Evolutionary conservation across 495 filamentous ascomycete genomes (phyloP).

Genomic region (Aeminium ludgeri): DNA sequence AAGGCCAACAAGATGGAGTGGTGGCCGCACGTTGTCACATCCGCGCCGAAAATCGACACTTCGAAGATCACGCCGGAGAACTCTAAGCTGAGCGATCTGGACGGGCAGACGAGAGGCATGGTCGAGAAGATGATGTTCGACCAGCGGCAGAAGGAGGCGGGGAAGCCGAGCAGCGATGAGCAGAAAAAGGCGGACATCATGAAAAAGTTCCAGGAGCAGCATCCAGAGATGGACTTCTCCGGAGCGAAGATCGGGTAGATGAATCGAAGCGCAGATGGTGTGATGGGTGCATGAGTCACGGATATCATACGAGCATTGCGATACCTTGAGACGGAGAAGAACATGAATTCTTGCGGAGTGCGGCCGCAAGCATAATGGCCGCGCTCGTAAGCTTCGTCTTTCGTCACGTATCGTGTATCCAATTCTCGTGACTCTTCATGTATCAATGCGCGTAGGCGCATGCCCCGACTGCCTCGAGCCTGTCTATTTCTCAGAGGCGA

Average conservation of each 20-base stretch:
- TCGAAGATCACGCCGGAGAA: constrained; percentile 89
- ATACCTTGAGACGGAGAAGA: too few relatives aligned
- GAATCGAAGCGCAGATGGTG: constrained; percentile 7
- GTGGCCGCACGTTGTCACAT: constrained; percentile 83
- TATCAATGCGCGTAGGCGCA: too few relatives aligned
- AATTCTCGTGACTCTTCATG: too few relatives aligned
- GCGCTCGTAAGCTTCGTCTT: too few relatives aligned
- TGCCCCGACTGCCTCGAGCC: too few relatives aligned
- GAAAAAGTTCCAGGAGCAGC: constrained; percentile 73
- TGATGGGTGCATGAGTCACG: background rate
- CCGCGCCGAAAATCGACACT: constrained; percentile 79
- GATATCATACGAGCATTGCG: background rate
- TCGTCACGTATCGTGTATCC: too few relatives aligned
- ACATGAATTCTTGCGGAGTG: too few relatives aligned
- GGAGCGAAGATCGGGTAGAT: constrained; percentile 53
- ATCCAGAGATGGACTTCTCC: constrained; percentile 76
- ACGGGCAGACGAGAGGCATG: constrained; percentile 93
- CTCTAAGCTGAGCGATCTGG: constrained; percentile 73
- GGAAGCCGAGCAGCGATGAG: constrained; percentile 76
- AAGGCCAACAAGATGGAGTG: constrained; percentile 95
- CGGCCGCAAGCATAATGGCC: too few relatives aligned
- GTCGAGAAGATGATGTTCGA: constrained; percentile 99
- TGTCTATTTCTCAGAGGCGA: too few relatives aligned
- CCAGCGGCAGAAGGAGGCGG: constrained; percentile 90
- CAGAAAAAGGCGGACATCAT: constrained; percentile 82